phyloP scores from a whole-genome alignment of 371 early-diverging fungal species.

The Chytridium lagenaria region DNA sequence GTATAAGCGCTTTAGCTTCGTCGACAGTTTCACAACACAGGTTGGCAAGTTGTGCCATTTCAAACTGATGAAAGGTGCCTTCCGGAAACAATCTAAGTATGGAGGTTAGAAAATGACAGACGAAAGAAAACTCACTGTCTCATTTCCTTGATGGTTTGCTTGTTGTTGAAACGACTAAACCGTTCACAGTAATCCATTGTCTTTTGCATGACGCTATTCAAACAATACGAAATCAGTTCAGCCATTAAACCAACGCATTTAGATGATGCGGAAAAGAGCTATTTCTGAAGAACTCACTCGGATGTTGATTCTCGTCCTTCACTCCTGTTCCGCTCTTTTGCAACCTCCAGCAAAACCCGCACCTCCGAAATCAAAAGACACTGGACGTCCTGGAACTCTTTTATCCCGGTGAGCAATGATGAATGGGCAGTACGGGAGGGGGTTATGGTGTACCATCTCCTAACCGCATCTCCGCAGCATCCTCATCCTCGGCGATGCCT shows the following conservation, averaged over 20 bases:
- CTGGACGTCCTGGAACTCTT: slow-evolving; percentile 80
- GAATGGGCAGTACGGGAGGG: background rate
- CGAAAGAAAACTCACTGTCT: slow-evolving; percentile 69
- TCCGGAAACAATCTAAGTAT: slow-evolving; percentile 60
- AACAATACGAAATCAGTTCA: background rate
- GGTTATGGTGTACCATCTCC: slow-evolving; percentile 21
- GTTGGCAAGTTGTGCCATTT: slow-evolving; percentile 88
- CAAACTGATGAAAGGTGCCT: slow-evolving; percentile 72
- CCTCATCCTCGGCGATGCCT: slow-evolving; percentile 27
- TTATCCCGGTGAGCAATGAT: background rate
- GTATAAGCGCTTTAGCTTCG: slow-evolving; percentile 83
- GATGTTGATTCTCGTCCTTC: slow-evolving; percentile 49
- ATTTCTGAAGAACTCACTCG: slow-evolving; percentile 31
- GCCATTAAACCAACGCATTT: background rate
- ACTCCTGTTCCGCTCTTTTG: slow-evolving; percentile 55
- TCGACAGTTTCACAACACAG: slow-evolving; percentile 86
- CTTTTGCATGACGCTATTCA: slow-evolving; percentile 72
- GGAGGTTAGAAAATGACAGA: background rate
- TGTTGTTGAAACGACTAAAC: slow-evolving; percentile 82
- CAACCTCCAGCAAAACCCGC: slow-evolving; percentile 75
- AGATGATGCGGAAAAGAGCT: background rate
- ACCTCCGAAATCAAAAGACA: slow-evolving; percentile 90
- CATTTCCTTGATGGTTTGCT: slow-evolving; percentile 84
- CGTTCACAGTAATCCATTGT: slow-evolving; percentile 80
- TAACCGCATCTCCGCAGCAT: slow-evolving; percentile 28